phyloP scores from a whole-genome alignment of 768 basidiomycete genomes.

The Kwoniella sp. region DNA sequence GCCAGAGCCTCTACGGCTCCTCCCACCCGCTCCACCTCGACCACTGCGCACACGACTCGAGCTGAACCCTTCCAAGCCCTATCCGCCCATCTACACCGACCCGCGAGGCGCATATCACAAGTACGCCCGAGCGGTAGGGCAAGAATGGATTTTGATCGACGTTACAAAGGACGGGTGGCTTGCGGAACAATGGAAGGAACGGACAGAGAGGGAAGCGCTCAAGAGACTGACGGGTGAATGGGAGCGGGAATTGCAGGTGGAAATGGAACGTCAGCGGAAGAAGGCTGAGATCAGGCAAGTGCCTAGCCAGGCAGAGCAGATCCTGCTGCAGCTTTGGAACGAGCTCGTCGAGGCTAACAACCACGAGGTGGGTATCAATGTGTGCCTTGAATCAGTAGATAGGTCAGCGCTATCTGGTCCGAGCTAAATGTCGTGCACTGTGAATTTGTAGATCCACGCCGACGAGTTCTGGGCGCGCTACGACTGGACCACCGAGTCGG shows the following conservation, averaged over 20 bases:
- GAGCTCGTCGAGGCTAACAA: conserved; percentile 32
- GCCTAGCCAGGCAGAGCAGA: conserved; percentile 30
- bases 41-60: conserved; percentile 36
- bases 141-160: conserved; percentile 42
- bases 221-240: conserved; percentile 37
- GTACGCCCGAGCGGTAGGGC: conserved; percentile 36
- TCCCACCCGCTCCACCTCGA: conserved; percentile 32
- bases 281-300: conserved; percentile 17
- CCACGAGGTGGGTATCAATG: conserved; percentile 48
- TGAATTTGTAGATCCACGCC: conserved; percentile 26
- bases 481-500: conserved; percentile 44
- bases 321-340: conserved; percentile 47
- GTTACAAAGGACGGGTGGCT: conserved; percentile 52
- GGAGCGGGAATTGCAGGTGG: conserved; percentile 24
- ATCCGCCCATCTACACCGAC: conserved; percentile 44
- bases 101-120: conserved; percentile 48
- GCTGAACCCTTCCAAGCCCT: conserved; percentile 31
- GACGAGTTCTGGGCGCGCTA: conserved; percentile 45
- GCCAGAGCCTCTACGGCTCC: conserved; percentile 30
- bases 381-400: no score
- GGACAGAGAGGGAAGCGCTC: conserved; percentile 41
- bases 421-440: no score
- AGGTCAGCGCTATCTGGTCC: background rate
- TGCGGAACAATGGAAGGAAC: conserved; percentile 45
- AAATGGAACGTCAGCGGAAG: conserved; percentile 29